A percentile compares a stretch with the other conserved stretches of the same genome.
These are phyloP conservation scores for Chloris gayana DNA, from an alignment of 176 grass and related monocot genomes.

Conservation along the genomic window DNA sequence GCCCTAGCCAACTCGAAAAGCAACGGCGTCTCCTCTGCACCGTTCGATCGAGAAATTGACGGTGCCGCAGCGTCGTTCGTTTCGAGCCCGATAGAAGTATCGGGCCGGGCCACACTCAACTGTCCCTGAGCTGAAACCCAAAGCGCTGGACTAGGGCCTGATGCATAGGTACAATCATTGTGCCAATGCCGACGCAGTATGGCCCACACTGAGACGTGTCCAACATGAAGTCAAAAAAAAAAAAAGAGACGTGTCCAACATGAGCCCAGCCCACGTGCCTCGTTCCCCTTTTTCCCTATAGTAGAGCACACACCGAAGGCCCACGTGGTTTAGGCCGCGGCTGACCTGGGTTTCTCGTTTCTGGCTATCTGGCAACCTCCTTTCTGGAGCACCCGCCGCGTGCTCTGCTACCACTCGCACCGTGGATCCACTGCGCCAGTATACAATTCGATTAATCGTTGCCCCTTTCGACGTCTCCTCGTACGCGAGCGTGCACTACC, in stretches of 20 bases:
- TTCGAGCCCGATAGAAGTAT: not conserved
- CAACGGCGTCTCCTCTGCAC: not conserved
- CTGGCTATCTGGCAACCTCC: not conserved
- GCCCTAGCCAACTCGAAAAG: slow-evolving; percentile 4
- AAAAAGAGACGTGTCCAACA: too few species aligned
- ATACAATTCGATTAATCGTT: not conserved
- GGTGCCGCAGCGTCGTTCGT: not conserved
- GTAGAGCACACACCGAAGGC: not conserved
- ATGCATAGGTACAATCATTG: not conserved
- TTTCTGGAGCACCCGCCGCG: not conserved
- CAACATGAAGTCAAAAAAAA: too few species aligned
- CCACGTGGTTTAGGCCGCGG: slow-evolving; percentile 4
- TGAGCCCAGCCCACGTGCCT: not conserved
- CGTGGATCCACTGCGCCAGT: slow-evolving; percentile 9
- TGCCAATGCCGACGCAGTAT: not conserved
- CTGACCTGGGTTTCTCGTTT: not conserved
- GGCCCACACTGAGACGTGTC: not conserved
- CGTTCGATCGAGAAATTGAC: slow-evolving; percentile 18
- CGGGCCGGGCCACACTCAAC: not conserved
- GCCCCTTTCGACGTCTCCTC: slow-evolving; percentile 1
- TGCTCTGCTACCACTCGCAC: not conserved
- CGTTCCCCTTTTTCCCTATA: too few species aligned
- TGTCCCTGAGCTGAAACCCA: not conserved
- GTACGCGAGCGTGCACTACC: slow-evolving; percentile 17
- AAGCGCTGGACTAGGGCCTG: not conserved